These are phyloP conservation scores for Lactuca sativa DNA, from an alignment of 129 eudicot genomes.

Conservation along the genomic window DNA sequence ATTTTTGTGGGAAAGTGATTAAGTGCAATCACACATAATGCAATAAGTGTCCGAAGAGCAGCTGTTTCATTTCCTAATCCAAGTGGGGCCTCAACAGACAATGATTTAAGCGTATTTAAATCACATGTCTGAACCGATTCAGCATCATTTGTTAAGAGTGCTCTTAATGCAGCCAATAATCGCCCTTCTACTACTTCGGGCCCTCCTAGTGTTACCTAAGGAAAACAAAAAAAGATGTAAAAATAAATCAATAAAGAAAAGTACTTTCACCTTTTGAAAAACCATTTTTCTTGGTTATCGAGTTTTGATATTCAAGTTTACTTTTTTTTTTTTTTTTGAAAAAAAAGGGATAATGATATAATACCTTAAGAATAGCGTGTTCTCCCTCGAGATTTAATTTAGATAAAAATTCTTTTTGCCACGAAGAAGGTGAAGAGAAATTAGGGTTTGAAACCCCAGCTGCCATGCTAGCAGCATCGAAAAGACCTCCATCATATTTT, in stretches of 20 bases:
- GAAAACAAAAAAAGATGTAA: not conserved
- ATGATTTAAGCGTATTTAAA: slow-evolving; percentile 60
- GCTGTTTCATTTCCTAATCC: slow-evolving; percentile 66
- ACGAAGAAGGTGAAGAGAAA: slow-evolving; percentile 82
- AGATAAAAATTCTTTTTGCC: slow-evolving; percentile 68
- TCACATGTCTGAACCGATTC: slow-evolving; percentile 56
- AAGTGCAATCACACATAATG: slow-evolving; percentile 71
- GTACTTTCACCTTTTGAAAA: not conserved
- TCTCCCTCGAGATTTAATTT: slow-evolving; percentile 68
- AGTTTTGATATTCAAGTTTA: too few relatives aligned
- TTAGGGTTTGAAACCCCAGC: slow-evolving; percentile 82
- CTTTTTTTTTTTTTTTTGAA: too few relatives aligned
- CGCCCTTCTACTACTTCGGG: slow-evolving; percentile 80
- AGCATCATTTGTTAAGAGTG: slow-evolving; percentile 48
- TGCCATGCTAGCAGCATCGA: slow-evolving; percentile 96
- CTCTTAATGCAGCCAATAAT: slow-evolving; percentile 81
- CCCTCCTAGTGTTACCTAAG: slow-evolving; percentile 82
- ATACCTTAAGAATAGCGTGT: slow-evolving; percentile 75
- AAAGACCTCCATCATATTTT: slow-evolving; percentile 75
- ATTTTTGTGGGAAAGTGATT: slow-evolving; percentile 83
- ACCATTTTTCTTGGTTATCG: too few relatives aligned
- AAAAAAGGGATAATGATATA: not conserved
- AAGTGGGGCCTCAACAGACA: slow-evolving; percentile 61
- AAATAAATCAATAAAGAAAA: not conserved
- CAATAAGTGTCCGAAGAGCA: slow-evolving; percentile 72